Evolutionary conservation across 129 eudicot genomes (phyloP).

Genomic region (Tanacetum coccineum): DNA sequence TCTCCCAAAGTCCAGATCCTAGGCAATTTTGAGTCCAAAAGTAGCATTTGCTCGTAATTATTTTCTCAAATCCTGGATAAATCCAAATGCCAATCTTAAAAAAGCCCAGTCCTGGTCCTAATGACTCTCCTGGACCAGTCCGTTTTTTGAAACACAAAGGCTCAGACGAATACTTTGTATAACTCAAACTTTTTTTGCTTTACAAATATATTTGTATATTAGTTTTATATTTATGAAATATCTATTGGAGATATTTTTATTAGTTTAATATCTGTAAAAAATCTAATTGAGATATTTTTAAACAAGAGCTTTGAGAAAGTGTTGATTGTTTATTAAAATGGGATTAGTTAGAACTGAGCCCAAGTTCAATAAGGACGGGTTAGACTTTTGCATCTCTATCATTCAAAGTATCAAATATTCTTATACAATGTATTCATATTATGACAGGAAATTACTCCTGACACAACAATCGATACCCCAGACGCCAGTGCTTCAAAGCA

Average conservation of each 20-base stretch:
- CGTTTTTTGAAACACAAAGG: neutral
- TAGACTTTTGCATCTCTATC: neutral
- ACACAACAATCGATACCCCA: slow-evolving; percentile 56
- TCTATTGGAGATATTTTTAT: neutral
- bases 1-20: neutral
- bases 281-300: neutral
- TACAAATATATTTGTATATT: neutral
- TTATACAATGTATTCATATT: neutral
- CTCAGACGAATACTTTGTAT: neutral
- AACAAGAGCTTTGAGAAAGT: neutral
- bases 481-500: slow-evolving; percentile 54
- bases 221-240: neutral
- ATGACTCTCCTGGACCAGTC: neutral
- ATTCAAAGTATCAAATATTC: neutral
- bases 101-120: neutral
- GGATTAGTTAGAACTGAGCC: neutral
- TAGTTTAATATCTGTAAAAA: neutral
- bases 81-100: neutral
- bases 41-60: neutral
- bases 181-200: neutral
- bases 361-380: neutral
- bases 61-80: neutral
- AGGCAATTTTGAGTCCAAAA: neutral
- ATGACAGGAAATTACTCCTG: slow-evolving; percentile 76
- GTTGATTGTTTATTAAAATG: neutral